Base-by-base conservation (phyloP, 345 rosid species). In the Geranium rotundifolium region DNA sequence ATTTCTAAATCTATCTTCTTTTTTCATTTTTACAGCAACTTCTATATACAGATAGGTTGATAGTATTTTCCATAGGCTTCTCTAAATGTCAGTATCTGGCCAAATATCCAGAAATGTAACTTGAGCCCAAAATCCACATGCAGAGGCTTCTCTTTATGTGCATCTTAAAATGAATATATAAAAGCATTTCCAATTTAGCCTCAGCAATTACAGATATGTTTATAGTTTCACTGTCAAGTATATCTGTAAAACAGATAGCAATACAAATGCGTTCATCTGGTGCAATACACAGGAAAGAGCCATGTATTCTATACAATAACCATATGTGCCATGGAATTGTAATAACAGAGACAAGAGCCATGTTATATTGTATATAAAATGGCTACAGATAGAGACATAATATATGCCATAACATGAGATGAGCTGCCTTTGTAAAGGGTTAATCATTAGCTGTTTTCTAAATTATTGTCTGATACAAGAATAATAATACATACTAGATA, bases 11-110 rank as follows among this genome's bases (percentile, higher is more conserved):
- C 29, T 17, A 56, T 56, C 17, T 29, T 15, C 29, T 20, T 57
- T 49, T 52, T 58, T 17, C 13, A 39, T 31, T 59, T n/a, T 39
- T 41, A 58, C 41, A 23, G 19, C 34, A 18, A 20, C 56, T 23
- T 69, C 56, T 65, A 39, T 61, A 76, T 72, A 70, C n/a, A 68
- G 7, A 30, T 23, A 10, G 59, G 58, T 31, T 18, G 69, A 56
- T 63, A 68, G 31, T 63, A 63, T 59, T 46, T 7, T 46, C 46
- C 52, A 9, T 46, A 46, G 52, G 52, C 12, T 46, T 9, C 52
- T 46, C 15, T 3, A 12, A 9, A 14, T 46, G 19, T 62, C 68
- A 19, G 64, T 29, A 30, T 61, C 59, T 34, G 46, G 56, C 56
- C 12, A 52, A 52, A 52, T 0, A 23, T 23, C 27, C 27, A 23